These are phyloP conservation scores for Thermomyces lanuginosus DNA, from an alignment of 2,329 filamentous ascomycete species.

Conservation along the genomic window DNA sequence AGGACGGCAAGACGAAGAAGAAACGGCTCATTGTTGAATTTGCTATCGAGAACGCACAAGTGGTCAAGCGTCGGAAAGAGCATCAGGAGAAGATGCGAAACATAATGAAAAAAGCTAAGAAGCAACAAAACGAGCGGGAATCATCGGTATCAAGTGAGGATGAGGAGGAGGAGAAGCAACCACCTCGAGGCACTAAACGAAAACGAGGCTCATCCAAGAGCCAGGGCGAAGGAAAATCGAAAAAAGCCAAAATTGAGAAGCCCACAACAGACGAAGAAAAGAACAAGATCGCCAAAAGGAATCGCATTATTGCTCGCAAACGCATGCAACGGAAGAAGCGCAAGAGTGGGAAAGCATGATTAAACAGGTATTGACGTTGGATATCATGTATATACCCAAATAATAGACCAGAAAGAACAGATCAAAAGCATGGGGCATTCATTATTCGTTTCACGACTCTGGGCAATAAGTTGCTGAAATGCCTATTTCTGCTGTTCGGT, in stretches of 20 bases:
- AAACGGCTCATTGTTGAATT: constrained; percentile 91
- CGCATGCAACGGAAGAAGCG: constrained; percentile 52
- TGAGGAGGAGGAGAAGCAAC: constrained; percentile 24
- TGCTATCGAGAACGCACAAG: constrained; percentile 93
- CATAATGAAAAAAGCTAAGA: constrained; percentile 7
- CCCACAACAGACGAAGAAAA: constrained; percentile 10
- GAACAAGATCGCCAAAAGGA: constrained; percentile 43
- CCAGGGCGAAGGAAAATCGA: constrained; percentile 5
- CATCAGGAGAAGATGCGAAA: constrained; percentile 15
- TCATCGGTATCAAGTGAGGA: constrained; percentile 6
- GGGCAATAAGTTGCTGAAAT: too few species aligned
- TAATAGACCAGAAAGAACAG: too few species aligned
- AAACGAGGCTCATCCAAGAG: too few species aligned
- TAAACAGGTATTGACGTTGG: too few species aligned
- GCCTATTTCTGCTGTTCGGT: too few species aligned
- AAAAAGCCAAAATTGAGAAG: constrained; percentile 10
- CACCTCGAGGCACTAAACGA: constrained; percentile 1
- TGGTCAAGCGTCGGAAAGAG: constrained; percentile 56
- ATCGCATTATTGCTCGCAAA: constrained; percentile 75
- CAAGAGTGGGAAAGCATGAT: constrained; percentile 36
- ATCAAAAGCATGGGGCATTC: too few species aligned
- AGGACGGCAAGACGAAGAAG: constrained; percentile 49
- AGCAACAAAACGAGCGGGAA: constrained; percentile 11
- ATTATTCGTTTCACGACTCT: too few species aligned
- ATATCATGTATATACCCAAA: too few species aligned